Base-by-base conservation (phyloP, 495 filamentous ascomycete genomes). In the Penicillium cosmopolitanum region DNA sequence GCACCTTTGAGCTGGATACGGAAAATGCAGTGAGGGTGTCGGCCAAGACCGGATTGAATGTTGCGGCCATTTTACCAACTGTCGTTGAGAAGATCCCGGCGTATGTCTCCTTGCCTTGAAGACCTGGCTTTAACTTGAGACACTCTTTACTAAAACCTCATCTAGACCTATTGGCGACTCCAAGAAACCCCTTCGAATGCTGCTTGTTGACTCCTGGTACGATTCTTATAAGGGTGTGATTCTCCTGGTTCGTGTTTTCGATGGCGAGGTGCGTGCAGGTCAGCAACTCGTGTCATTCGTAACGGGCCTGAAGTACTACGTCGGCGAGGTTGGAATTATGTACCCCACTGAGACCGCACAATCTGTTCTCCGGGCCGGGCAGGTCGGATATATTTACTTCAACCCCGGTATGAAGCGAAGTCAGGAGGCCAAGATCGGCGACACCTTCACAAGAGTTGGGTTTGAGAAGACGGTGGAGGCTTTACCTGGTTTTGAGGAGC, bases 181-280 rank as follows among this genome's bases (percentile, higher is more conserved):
- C 50, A 78, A 68, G 9, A 88, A 84, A 63, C 90, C 91, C 15
- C 74, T 97, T 33, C 84, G 90, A 38, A 86, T 98, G 77, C 76
- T 98, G 7, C 85, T 98, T 19, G 93, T 98, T 43, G 95, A 98
- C 70, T 96, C 92, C 7, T 98, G 95, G 95, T 98, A 98, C 70
- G 91, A 96, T 60, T 91, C 86, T 47, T 98, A 96, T 74, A 91
- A 90, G 61, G 95, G 95, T 16, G 95, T 98, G 25, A 91, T 98
- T 38, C 82, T 96, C 52, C 82, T 98, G 9, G 92, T 98, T 35
- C 83, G 95, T 13, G 80, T 98, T 47, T 98, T 98, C 67, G 92
- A 98, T 60, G 95, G 95, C 15, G 84, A 85, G 55, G 80, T 98
- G 50, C 86, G 82, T 60, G 82, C 92, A 2, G 96, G 95, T 3